Evolutionary conservation across 2,329 filamentous ascomycete species (phyloP), one percentile per base, ranked within the genome.

Genomic region (Trichophyton rubrum): DNA sequence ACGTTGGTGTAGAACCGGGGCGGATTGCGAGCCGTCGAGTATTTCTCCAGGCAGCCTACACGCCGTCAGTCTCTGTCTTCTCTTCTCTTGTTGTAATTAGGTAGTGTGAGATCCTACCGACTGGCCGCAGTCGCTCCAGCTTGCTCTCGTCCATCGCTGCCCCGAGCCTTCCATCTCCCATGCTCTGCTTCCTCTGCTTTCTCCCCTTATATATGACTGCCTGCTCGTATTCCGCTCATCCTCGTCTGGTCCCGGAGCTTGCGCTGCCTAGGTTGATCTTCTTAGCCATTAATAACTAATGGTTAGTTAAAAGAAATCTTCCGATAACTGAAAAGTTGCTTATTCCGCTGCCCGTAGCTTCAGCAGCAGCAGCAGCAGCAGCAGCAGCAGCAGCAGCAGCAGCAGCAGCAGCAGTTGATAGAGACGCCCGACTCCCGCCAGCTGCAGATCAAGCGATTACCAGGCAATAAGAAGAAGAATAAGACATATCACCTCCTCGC

Each of bases 1-100:
- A 77, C 74, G 64, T 77, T 79, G 58, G 71, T 70, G 66, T 78
- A 79, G 58, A 76, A 75, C 0, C 69, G 69, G 2, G 77, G 63
- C 56, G 76, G 67, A 59, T 79, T 75, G 40, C 75, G 72, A 7
- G 72, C 64, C 1, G 75, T 76, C 4, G 75, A 78, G 65, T 73
- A 75, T 53, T 74, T 72, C 66, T 80, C 77, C 51, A 55, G 51
- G 22, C 45, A 78, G 49, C 62, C 30, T 62, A 57, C 2, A 59
- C 5, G 53, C 45, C 3, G 51, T 38, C 35, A 43, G 3, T 45
- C 45, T 40, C 47, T 8, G 27, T 47, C 30, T 27, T 55, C 35
- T n/a, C n/a, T n/a, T n/a, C n/a, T n/a, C n/a, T n/a, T n/a, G n/a
- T n/a, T n/a, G n/a, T n/a, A n/a, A n/a, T n/a, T n/a, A n/a, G n/a